phyloP scores from a whole-genome alignment of 2,329 filamentous ascomycete species.

The Macrophomina tecta region DNA sequence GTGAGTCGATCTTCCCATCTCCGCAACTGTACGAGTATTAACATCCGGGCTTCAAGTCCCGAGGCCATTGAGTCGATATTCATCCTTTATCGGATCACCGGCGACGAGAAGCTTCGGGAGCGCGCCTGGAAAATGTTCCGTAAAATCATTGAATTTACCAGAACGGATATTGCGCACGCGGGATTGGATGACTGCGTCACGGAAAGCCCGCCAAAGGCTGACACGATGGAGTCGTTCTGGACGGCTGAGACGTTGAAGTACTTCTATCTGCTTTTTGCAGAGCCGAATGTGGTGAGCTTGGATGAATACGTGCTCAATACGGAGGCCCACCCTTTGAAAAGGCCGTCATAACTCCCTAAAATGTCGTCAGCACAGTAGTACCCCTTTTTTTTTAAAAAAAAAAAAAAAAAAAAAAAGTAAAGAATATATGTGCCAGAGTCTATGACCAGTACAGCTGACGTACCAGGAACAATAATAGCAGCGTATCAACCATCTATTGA shows the following conservation, averaged over 20 bases:
- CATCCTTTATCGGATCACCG: conserved; percentile 65
- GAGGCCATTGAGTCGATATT: conserved; percentile 68
- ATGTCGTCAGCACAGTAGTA: no score
- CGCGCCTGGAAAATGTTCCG: conserved; percentile 58
- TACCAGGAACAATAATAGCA: no score
- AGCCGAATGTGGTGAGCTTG: conserved; percentile 49
- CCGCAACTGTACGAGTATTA: not conserved
- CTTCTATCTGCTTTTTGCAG: conserved; percentile 55
- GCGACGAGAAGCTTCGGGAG: conserved; percentile 55
- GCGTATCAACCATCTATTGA: no score
- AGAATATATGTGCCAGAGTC: no score
- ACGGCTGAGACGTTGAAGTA: conserved; percentile 58
- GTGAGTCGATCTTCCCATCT: not conserved
- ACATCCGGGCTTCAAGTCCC: conserved; percentile 37
- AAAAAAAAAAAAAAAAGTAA: no score
- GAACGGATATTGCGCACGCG: conserved; percentile 54
- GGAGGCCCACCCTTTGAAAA: conserved; percentile 20
- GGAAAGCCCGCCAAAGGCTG: conserved; percentile 44
- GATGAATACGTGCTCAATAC: conserved; percentile 55
- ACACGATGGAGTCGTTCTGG: conserved; percentile 58
- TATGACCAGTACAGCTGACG: no score
- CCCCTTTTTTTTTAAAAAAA: no score
- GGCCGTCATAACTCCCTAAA: not conserved
- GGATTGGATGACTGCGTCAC: conserved; percentile 50
- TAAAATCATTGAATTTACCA: conserved; percentile 49